Percentiles rank a stretch among this genome's conserved stretches.
Evolutionary conservation across 2,329 filamentous ascomycete species (phyloP).

Genomic region (Xylaria sp.): DNA sequence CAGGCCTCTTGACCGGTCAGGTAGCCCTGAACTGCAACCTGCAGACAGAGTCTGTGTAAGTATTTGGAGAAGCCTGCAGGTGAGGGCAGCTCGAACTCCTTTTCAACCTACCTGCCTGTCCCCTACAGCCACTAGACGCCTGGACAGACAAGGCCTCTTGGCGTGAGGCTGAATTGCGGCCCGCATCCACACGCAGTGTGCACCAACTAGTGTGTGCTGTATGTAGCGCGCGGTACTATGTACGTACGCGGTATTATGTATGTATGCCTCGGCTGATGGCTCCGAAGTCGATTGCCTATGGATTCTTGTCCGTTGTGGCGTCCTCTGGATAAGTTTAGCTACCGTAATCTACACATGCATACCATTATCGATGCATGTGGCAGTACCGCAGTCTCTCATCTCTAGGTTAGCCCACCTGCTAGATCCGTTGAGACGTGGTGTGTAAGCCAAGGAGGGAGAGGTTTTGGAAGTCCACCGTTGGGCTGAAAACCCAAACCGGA

Average conservation of each 20-base stretch:
- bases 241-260: neutral
- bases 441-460: conserved; percentile 12
- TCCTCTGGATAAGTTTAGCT: conserved; percentile 24
- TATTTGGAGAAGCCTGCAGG: conserved; percentile 29
- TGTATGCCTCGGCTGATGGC: conserved; percentile 29
- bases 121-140: conserved; percentile 9
- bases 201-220: conserved; percentile 6
- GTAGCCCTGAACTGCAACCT: conserved; percentile 38
- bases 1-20: conserved; percentile 33
- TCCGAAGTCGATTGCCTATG: conserved; percentile 12
- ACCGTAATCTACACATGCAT: conserved; percentile 25
- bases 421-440: conserved; percentile 25
- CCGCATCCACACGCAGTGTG: conserved; percentile 29
- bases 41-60: conserved; percentile 5
- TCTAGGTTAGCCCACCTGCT: conserved; percentile 23
- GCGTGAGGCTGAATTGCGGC: conserved; percentile 37
- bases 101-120: conserved; percentile 2
- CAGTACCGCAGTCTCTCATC: conserved; percentile 10
- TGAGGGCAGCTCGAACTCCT: conserved; percentile 25
- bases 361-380: conserved; percentile 24
- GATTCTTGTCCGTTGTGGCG: conserved; percentile 29
- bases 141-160: conserved; percentile 7
- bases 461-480: conserved; percentile 26
- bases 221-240: neutral
- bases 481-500: conserved; percentile 33